Evolutionary conservation across 2,329 filamentous ascomycete genomes (phyloP).

Genomic region (Aspergillus fischeri): DNA sequence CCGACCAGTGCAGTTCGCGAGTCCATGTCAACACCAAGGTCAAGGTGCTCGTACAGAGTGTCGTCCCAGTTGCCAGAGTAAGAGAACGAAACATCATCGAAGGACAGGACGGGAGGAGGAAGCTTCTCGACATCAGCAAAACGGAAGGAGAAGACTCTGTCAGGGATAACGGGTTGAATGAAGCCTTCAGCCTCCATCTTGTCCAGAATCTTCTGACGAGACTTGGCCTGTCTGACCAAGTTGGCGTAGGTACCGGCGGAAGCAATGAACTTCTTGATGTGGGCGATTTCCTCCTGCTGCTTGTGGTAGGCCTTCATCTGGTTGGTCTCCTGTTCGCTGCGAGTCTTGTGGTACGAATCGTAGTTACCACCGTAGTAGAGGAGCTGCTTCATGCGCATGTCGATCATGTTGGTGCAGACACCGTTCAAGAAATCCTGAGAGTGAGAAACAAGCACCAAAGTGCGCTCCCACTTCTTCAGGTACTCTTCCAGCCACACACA

Average conservation of each 20-base stretch:
- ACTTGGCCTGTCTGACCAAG: constrained; percentile 97
- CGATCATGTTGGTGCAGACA: constrained; percentile 97
- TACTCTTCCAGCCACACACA: constrained; percentile 99
- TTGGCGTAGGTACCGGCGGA: constrained; percentile 99
- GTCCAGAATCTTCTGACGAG: constrained; percentile 98
- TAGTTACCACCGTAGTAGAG: constrained; percentile 99
- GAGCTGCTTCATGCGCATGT: constrained; percentile 86
- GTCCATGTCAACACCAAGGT: constrained; percentile 99
- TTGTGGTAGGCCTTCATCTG: constrained; percentile 99
- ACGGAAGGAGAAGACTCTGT: constrained; percentile 93
- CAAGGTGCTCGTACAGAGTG: constrained; percentile 92
- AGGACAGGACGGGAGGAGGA: constrained; percentile 92
- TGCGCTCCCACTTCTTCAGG: constrained; percentile 98
- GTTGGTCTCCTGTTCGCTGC: constrained; percentile 90
- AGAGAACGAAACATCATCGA: constrained; percentile 96
- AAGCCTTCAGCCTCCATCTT: constrained; percentile 99
- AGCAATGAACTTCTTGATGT: constrained; percentile 99
- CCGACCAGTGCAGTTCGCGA: constrained; percentile 94
- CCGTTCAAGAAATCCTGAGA: constrained; percentile 99
- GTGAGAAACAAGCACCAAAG: constrained; percentile 93
- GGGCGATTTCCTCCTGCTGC: constrained; percentile 97
- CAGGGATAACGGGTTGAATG: constrained; percentile 81
- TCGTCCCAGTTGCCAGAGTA: constrained; percentile 88
- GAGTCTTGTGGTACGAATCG: constrained; percentile 95
- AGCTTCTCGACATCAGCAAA: constrained; percentile 99